Evolutionary conservation across 225 moss, liverwort and hornwort genomes (phyloP).

Genomic region (Bryoerythrophyllum caledonicum): DNA sequence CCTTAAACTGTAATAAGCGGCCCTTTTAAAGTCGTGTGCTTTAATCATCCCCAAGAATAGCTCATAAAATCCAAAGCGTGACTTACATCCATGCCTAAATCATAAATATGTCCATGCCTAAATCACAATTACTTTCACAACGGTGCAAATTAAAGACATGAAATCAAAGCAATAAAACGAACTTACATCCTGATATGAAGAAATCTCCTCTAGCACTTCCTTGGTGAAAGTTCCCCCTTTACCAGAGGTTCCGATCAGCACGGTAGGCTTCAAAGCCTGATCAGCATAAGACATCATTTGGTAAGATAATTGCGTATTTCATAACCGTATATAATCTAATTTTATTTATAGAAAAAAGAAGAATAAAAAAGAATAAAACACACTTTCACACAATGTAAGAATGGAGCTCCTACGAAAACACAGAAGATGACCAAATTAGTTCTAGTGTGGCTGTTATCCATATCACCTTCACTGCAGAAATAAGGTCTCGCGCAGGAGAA

Average conservation of each 20-base stretch:
- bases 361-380: not conserved
- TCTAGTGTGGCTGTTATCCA: not conserved
- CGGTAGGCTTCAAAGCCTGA: constrained; percentile 77
- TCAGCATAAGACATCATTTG: not conserved
- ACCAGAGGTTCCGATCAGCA: constrained; percentile 80
- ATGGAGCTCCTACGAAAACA: constrained; percentile 5
- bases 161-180: not conserved
- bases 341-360: not conserved
- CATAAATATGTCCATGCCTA: not conserved
- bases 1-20: not conserved
- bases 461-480: constrained; percentile 73
- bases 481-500: constrained; percentile 48
- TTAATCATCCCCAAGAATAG: not conserved
- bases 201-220: constrained; percentile 76
- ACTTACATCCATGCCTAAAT: not conserved
- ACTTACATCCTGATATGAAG: constrained; percentile 64
- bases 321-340: not conserved
- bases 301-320: constrained; percentile 4
- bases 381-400: not conserved
- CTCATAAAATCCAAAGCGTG: not conserved
- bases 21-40: not conserved
- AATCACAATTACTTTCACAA: not conserved
- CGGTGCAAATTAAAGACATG: not conserved
- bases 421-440: constrained; percentile 9
- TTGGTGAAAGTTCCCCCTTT: constrained; percentile 77